Base-by-base conservation (phyloP, 768 basidiomycete species). In the Udeniomyces megalosporus region DNA sequence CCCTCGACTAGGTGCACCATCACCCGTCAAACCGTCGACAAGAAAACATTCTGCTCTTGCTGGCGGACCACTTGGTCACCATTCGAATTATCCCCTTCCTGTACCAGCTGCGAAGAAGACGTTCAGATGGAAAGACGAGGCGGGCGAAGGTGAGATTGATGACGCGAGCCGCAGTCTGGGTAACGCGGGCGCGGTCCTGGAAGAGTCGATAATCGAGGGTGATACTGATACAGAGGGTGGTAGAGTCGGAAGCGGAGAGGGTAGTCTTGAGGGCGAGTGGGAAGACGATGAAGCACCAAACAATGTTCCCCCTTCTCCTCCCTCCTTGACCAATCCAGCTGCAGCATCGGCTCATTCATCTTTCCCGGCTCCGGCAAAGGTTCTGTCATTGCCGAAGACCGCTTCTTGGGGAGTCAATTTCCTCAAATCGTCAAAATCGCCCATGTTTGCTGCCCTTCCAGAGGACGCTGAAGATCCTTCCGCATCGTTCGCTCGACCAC, bases 121-220 rank as follows among this genome's bases (percentile, higher is more conserved):
- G 58, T 85, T 91, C 3, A 86, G 90, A 70, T 91, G 88, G 88
- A 80, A 78, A 60, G 87, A 90, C 67, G 84, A 90, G 72, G 86
- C 78, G 6, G 87, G 87, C n/a, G 83, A 84, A 70, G 88, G 87
- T 29, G 79, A 82, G 55, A 74, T 89, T 50, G 84, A 86, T 66
- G 86, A 88, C 46, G 63, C 62, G 22, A 51, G 24, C 17, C 48
- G 62, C 14, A 63, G 56, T 26, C 42, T 29, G 38, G 55, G 28
- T 17, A 46, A 24, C 24, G 24, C 55, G 44, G 31, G 42, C 31
- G 11, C 49, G 10, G 45, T 58, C 28, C 22, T 20, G 2, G 61
- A 57, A 29, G 61, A n/a, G 15, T n/a, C n/a, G n/a, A n/a, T n/a
- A n/a, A n/a, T n/a, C n/a, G n/a, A n/a, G n/a, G n/a, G n/a, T n/a